A percentile compares a stretch with the other conserved stretches of the same genome.
Evolutionary conservation across 306 rosid genomes (phyloP).

Genomic region (Purshia tridentata): DNA sequence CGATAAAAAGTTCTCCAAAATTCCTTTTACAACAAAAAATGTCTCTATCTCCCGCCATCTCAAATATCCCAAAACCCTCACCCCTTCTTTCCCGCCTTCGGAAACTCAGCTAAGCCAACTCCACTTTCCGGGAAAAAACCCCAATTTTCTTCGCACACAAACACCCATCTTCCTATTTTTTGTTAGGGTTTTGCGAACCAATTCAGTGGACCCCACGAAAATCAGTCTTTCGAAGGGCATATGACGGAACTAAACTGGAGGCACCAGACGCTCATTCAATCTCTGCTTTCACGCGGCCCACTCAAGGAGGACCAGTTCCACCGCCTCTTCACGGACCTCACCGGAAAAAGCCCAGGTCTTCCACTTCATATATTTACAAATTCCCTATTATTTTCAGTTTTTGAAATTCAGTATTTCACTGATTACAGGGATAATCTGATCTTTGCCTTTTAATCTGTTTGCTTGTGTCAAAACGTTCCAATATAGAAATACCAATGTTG

Average conservation of each 20-base stretch:
- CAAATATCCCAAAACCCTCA: background rate
- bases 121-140: background rate
- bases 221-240: slow-evolving; percentile 35
- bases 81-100: slow-evolving; percentile 15
- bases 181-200: background rate
- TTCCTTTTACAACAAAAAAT: background rate
- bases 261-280: slow-evolving; percentile 77
- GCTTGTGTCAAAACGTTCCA: background rate
- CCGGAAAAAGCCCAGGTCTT: slow-evolving; percentile 73
- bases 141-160: background rate
- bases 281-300: slow-evolving; percentile 81
- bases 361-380: background rate
- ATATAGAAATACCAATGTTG: background rate
- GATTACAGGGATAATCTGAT: background rate
- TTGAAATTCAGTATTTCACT: background rate
- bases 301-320: slow-evolving; percentile 61
- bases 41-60: slow-evolving; percentile 9
- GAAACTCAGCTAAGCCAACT: background rate
- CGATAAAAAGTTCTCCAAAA: no score
- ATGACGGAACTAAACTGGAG: slow-evolving; percentile 54
- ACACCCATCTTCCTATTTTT: background rate
- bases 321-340: slow-evolving; percentile 60
- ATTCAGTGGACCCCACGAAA: background rate
- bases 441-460: background rate
- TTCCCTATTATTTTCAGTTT: background rate